These are phyloP conservation scores for Boeremia exigua DNA, from an alignment of 2,329 filamentous ascomycete species.

Conservation along the genomic window DNA sequence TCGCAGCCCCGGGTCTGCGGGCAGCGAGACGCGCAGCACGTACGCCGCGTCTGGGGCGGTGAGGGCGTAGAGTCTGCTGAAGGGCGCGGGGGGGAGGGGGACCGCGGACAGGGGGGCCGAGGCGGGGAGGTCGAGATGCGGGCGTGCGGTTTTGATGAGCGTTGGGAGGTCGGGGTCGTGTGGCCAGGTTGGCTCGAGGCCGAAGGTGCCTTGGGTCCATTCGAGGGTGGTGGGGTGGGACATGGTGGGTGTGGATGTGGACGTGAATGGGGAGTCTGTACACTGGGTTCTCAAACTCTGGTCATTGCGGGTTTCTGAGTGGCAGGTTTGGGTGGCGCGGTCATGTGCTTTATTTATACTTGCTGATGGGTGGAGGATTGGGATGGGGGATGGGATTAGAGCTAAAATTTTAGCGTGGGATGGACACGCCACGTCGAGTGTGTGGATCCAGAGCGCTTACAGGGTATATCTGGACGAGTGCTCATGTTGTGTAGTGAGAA, in stretches of 20 bases:
- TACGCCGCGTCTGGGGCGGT: background rate
- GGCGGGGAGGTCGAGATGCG: constrained; percentile 2
- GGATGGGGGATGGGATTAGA: background rate
- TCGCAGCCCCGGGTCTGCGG: constrained; percentile 26
- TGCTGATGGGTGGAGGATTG: background rate
- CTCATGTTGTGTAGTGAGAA: no score
- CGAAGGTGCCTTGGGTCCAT: background rate
- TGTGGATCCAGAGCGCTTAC: no score
- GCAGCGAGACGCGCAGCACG: constrained; percentile 39
- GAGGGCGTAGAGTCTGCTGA: constrained; percentile 23
- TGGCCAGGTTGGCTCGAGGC: constrained; percentile 14
- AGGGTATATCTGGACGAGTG: no score
- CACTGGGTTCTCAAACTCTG: no score
- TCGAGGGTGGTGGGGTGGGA: background rate
- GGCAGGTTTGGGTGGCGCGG: no score
- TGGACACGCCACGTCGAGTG: no score
- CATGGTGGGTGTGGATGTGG: no score
- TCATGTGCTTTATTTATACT: background rate
- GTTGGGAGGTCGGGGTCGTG: constrained; percentile 9
- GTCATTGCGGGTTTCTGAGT: no score
- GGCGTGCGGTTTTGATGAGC: constrained; percentile 2
- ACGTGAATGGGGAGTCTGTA: no score
- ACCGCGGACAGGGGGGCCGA: background rate
- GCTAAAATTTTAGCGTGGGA: background rate
- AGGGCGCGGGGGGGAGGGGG: constrained; percentile 15